These are phyloP conservation scores for Stephania yunnanensis DNA, from an alignment of 164 flowering plant species.

Conservation along the genomic window DNA sequence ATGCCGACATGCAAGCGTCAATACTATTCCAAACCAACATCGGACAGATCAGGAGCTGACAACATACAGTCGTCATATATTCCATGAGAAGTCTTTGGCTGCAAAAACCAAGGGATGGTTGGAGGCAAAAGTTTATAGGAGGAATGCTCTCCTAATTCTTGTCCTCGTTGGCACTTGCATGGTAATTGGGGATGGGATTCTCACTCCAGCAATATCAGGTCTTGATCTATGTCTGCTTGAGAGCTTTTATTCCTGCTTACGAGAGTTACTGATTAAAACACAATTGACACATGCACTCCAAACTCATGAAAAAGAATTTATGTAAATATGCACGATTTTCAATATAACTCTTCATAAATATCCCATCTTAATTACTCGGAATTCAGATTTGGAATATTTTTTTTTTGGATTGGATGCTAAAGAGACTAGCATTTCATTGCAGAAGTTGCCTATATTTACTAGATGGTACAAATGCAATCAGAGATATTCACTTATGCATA, in stretches of 20 bases:
- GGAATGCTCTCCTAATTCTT: slow-evolving; percentile 63
- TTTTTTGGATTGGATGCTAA: not conserved
- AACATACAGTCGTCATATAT: slow-evolving; percentile 70
- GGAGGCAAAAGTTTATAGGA: slow-evolving; percentile 48
- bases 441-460: not conserved
- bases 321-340: not conserved
- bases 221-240: not conserved
- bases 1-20: slow-evolving; percentile 89
- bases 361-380: not conserved
- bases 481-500: no score
- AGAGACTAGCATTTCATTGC: not conserved
- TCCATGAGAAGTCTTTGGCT: slow-evolving; percentile 76
- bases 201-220: slow-evolving; percentile 98
- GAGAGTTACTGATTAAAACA: not conserved
- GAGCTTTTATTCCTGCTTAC: not conserved
- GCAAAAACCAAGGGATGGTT: slow-evolving; percentile 89
- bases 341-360: not conserved
- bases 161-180: slow-evolving; percentile 94
- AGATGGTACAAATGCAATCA: not conserved
- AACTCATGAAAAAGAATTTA: not conserved
- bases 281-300: not conserved
- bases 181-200: slow-evolving; percentile 97
- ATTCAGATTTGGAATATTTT: not conserved
- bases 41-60: slow-evolving; percentile 89
- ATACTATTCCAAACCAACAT: slow-evolving; percentile 86